These are phyloP conservation scores for Corylus heterophylla DNA, from an alignment of 306 rosid species.

Conservation along the genomic window DNA sequence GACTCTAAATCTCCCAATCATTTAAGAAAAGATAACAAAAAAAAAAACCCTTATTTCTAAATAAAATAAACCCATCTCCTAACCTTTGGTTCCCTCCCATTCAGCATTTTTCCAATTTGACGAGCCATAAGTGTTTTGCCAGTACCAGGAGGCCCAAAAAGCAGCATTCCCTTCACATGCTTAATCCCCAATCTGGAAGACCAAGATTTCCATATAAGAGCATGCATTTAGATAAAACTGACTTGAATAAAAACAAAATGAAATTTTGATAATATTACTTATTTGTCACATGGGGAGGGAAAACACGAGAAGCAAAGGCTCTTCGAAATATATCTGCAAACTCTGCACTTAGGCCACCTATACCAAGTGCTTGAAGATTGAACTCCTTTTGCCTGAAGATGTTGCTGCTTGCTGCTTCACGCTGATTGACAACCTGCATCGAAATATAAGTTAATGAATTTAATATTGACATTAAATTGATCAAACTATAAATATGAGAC, in stretches of 20 bases:
- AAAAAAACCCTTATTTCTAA: neutral
- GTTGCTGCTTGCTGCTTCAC: conserved; percentile 86
- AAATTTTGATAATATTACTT: conserved; percentile 55
- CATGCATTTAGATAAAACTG: conserved; percentile 24
- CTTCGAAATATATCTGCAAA: conserved; percentile 98
- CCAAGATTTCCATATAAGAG: conserved; percentile 40
- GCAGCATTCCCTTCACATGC: conserved; percentile 98
- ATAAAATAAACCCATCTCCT: conserved; percentile 23
- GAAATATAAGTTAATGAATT: conserved; percentile 23
- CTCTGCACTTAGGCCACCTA: conserved; percentile 92
- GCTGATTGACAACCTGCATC: conserved; percentile 84
- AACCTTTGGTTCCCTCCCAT: conserved; percentile 99
- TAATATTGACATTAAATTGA: conserved; percentile 8
- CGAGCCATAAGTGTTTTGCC: conserved; percentile 99
- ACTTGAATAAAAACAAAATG: conserved; percentile 14
- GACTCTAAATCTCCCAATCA: neutral
- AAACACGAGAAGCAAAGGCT: conserved; percentile 99
- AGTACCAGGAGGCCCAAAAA: conserved; percentile 99
- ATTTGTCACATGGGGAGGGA: conserved; percentile 91
- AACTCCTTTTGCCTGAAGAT: conserved; percentile 92
- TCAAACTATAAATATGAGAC: conserved; percentile 2
- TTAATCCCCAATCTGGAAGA: conserved; percentile 87
- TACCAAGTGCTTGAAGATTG: conserved; percentile 89
- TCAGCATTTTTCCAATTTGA: conserved; percentile 95
- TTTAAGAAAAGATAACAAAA: neutral